These are phyloP conservation scores for Cadophora sp. DNA, from an alignment of 2,329 filamentous ascomycete genomes.

Conservation along the genomic window DNA sequence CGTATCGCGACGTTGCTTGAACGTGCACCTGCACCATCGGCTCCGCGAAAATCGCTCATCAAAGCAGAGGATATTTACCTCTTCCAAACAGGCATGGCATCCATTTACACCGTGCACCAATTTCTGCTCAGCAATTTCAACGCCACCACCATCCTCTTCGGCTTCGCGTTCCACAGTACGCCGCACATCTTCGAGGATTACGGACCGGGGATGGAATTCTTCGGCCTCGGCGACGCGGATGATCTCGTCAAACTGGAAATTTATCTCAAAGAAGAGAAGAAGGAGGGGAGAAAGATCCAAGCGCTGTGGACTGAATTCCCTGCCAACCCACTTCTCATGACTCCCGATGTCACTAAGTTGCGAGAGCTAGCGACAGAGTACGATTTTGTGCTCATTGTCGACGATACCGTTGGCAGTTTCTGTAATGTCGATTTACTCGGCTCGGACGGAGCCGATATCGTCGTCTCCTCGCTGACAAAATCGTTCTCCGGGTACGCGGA, in stretches of 20 bases:
- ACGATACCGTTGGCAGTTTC: slow-evolving; percentile 48
- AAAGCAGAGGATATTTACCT: slow-evolving; percentile 55
- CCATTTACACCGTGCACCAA: slow-evolving; percentile 53
- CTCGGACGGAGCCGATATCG: slow-evolving; percentile 51
- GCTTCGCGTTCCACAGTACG: slow-evolving; percentile 59
- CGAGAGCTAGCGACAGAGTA: slow-evolving; percentile 49
- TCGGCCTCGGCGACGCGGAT: slow-evolving; percentile 51
- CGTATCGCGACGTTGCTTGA: slow-evolving; percentile 52
- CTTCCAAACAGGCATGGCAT: slow-evolving; percentile 61
- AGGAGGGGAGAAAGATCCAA: slow-evolving; percentile 48
- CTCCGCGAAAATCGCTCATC: slow-evolving; percentile 23
- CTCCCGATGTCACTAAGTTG: slow-evolving; percentile 49
- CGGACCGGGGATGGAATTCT: slow-evolving; percentile 52
- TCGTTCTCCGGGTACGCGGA: slow-evolving; percentile 63
- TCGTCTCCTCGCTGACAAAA: slow-evolving; percentile 63
- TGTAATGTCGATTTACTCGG: slow-evolving; percentile 52
- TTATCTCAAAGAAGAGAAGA: slow-evolving; percentile 48
- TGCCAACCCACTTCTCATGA: slow-evolving; percentile 53
- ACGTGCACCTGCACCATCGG: slow-evolving; percentile 45
- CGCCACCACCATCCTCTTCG: slow-evolving; percentile 52
- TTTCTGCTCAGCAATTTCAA: slow-evolving; percentile 47
- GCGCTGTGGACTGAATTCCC: slow-evolving; percentile 59
- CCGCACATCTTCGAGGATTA: slow-evolving; percentile 55
- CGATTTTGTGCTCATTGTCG: slow-evolving; percentile 43
- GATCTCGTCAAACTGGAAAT: slow-evolving; percentile 53